These are phyloP conservation scores for Monosporascus sp. DNA, from an alignment of 2,329 filamentous ascomycete species.

Conservation along the genomic window DNA sequence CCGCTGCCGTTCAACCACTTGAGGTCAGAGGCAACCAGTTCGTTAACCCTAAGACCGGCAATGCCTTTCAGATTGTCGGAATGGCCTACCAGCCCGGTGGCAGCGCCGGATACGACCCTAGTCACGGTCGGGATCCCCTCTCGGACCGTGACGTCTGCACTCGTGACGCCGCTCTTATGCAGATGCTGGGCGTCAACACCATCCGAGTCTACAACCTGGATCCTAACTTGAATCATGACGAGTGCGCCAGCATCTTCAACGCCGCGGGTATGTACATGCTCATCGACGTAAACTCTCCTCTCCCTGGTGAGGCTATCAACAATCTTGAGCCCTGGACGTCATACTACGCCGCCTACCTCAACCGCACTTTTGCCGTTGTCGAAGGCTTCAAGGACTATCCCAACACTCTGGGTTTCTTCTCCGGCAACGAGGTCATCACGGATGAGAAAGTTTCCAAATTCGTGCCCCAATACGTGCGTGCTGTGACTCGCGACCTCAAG, in stretches of 20 bases:
- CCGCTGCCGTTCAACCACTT: conserved; percentile 52
- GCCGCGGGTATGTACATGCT: conserved; percentile 65
- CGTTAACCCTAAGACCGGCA: conserved; percentile 52
- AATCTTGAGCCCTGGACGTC: conserved; percentile 51
- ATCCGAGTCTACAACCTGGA: conserved; percentile 67
- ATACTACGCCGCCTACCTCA: conserved; percentile 57
- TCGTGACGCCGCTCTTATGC: conserved; percentile 61
- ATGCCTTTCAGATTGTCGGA: conserved; percentile 61
- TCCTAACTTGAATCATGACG: conserved; percentile 60
- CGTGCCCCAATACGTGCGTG: conserved; percentile 67
- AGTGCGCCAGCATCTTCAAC: conserved; percentile 64
- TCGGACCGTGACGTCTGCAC: conserved; percentile 53
- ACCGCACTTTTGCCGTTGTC: conserved; percentile 61
- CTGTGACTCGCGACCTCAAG: conserved; percentile 74
- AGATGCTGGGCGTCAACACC: conserved; percentile 59
- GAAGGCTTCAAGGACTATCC: conserved; percentile 64
- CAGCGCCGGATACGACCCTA: conserved; percentile 55
- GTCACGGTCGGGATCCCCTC: conserved; percentile 50
- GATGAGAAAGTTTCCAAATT: conserved; percentile 51
- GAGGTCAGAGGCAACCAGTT: conserved; percentile 54
- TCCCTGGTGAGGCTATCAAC: conserved; percentile 52
- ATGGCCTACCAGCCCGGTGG: conserved; percentile 67
- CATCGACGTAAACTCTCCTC: conserved; percentile 63
- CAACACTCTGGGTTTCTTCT: conserved; percentile 69
- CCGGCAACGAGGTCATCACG: conserved; percentile 75